These are phyloP conservation scores for Epichloe elymi DNA, from an alignment of 2,329 filamentous ascomycete genomes.

Conservation along the genomic window DNA sequence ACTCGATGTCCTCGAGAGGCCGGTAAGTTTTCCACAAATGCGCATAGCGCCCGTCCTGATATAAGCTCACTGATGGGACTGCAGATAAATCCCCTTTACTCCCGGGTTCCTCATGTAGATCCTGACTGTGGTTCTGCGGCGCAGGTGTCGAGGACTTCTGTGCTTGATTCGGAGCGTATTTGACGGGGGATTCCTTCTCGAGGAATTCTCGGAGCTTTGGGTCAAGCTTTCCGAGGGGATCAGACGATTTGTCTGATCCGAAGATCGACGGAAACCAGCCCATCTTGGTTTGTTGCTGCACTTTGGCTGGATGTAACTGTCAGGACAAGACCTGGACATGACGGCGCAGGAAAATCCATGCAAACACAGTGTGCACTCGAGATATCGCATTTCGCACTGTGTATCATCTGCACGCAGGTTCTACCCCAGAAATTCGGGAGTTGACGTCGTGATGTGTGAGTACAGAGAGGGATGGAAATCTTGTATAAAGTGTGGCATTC, in stretches of 20 bases:
- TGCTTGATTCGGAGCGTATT: conserved; percentile 35
- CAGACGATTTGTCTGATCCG: conserved; percentile 30
- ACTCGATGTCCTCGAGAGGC: conserved; percentile 56
- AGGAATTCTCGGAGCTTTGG: conserved; percentile 75
- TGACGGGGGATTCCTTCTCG: conserved; percentile 66
- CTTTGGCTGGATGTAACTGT: not conserved
- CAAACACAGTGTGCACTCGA: not conserved
- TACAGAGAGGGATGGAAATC: no score
- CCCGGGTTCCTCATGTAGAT: conserved; percentile 9
- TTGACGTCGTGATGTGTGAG: no score
- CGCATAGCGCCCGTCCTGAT: conserved; percentile 53
- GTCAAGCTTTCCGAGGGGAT: conserved; percentile 63
- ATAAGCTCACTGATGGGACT: conserved; percentile 39
- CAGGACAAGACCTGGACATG: not conserved
- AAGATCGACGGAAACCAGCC: conserved; percentile 45
- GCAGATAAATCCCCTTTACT: conserved; percentile 9
- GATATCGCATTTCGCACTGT: not conserved
- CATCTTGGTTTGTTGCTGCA: conserved; percentile 25
- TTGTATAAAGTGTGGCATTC: no score
- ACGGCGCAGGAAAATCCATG: not conserved
- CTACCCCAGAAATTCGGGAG: not conserved
- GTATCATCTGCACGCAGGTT: not conserved
- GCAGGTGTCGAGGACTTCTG: conserved; percentile 8
- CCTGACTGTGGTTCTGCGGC: conserved; percentile 5
- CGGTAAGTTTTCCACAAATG: conserved; percentile 89